A percentile compares a stretch with the other conserved stretches of the same genome.
Conservation (phyloP, 768 basidiomycete species). For the Lactarius deliciosus region DNA sequence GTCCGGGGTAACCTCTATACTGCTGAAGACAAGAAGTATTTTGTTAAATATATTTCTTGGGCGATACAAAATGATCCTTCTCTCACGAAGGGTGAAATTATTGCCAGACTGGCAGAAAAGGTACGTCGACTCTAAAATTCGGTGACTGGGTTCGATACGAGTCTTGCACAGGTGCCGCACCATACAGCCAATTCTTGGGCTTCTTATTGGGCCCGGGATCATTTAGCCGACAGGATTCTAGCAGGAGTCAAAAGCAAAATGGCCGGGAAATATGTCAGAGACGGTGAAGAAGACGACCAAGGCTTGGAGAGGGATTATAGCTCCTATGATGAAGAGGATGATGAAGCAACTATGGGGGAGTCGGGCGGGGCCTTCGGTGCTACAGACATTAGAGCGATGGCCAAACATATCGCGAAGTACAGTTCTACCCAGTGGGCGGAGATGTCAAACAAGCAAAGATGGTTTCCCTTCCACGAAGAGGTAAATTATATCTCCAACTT, state of each 20-base stretch:
- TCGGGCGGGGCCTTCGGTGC: slow-evolving; percentile 50
- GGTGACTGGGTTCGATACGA: not conserved
- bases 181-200: slow-evolving; percentile 24
- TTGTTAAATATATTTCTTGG: slow-evolving; percentile 66
- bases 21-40: slow-evolving; percentile 61
- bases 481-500: slow-evolving; percentile 37
- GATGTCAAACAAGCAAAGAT: slow-evolving; percentile 47
- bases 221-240: slow-evolving; percentile 21
- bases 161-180: slow-evolving; percentile 25
- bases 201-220: slow-evolving; percentile 20
- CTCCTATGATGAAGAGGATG: slow-evolving; percentile 34
- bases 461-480: slow-evolving; percentile 52
- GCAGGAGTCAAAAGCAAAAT: slow-evolving; percentile 3
- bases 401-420: slow-evolving; percentile 51
- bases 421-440: slow-evolving; percentile 45
- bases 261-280: slow-evolving; percentile 4
- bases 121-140: slow-evolving; percentile 35
- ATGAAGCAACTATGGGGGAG: slow-evolving; percentile 50
- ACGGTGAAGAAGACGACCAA: slow-evolving; percentile 36
- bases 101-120: slow-evolving; percentile 56
- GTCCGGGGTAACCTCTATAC: slow-evolving; percentile 63
- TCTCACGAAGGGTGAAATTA: slow-evolving; percentile 54
- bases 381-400: slow-evolving; percentile 63
- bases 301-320: slow-evolving; percentile 31
- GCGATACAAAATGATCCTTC: slow-evolving; percentile 53